Base-by-base conservation (phyloP, 306 rosid genomes). In the Sicyos edulis region DNA sequence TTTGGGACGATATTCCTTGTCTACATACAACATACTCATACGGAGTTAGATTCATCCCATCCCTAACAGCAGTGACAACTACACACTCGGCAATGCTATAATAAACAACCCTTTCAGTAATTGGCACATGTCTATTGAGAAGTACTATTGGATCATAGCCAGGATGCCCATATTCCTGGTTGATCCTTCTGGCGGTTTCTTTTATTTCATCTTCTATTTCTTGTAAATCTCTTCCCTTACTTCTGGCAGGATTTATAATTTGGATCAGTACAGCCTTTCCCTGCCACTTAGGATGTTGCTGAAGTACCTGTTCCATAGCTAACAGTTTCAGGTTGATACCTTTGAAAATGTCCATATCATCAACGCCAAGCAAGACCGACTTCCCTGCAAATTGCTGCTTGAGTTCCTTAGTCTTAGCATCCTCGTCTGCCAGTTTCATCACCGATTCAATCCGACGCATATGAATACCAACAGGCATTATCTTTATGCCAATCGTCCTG, bases 391-490 rank as follows among this genome's bases (percentile, higher is more conserved):
- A 90, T 79, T 78, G 67, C 52, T 83, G 77, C 57, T 52, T 77
- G 71, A 90, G 86, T 76, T 90, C 91, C 80, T 70, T 84, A 45
- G 72, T 61, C 77, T 71, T 83, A 62, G 70, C 51, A 53, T 86
- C 89, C 85, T 84, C 89, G 42, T 83, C 88, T 17, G 85, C 80
- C 83, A 77, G 79, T 78, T 64, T 83, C 93, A 87, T 86, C 67
- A 86, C 86, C 0, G 91, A 84, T 72, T 90, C 85, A 67, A 90
- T 90, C 70, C 93, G 85, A 77, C 87, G 86, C 89, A 90, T 84
- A 80, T 87, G 96, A 74, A 90, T 77, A 67, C 96, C 96, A 53
- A 90, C 92, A 55, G 96, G 93, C 93, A 90, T 90, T 75, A 90
- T 90, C 82, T 87, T 90, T 54, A 90, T 84, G 66, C 93, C 87